Conservation (phyloP, 2,329 filamentous ascomycete species). For the Chrysoporthe deuterocubensis region DNA sequence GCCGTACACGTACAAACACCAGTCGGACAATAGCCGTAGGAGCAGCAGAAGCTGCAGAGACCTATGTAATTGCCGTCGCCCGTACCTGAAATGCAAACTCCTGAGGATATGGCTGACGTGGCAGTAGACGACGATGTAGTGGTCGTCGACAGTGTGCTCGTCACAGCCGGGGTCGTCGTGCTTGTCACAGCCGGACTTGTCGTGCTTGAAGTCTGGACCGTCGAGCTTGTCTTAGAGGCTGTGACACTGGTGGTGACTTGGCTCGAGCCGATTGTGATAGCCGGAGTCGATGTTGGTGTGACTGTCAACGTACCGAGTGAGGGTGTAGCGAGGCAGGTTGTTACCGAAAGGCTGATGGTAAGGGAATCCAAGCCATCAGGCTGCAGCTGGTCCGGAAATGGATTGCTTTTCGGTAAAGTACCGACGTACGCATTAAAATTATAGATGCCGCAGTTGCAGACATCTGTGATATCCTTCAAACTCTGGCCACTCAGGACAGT, state of each 20-base stretch:
- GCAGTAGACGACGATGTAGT: slow-evolving; percentile 1
- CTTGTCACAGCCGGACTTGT: slow-evolving; percentile 8
- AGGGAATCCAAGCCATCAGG: slow-evolving; percentile 39
- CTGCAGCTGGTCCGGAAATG: slow-evolving; percentile 40
- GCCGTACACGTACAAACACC: slow-evolving; percentile 7
- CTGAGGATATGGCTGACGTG: background rate
- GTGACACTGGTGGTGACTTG: background rate
- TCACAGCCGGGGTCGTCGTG: slow-evolving; percentile 8
- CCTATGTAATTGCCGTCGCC: slow-evolving; percentile 28
- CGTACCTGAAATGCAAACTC: slow-evolving; percentile 25
- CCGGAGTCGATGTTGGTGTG: slow-evolving; percentile 32
- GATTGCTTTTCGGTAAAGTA: slow-evolving; percentile 45
- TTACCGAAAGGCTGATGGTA: slow-evolving; percentile 36
- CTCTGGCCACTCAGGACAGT: slow-evolving; percentile 51
- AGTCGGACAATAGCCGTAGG: slow-evolving; percentile 4
- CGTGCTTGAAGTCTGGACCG: background rate
- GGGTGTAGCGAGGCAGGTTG: slow-evolving; percentile 33
- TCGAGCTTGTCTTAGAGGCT: slow-evolving; percentile 19
- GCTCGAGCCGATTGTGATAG: slow-evolving; percentile 17
- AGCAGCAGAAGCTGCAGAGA: slow-evolving; percentile 24
- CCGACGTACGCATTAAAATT: slow-evolving; percentile 63
- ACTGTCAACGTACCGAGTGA: slow-evolving; percentile 26
- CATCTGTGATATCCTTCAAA: slow-evolving; percentile 52
- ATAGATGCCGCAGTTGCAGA: slow-evolving; percentile 57
- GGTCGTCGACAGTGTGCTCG: slow-evolving; percentile 4